Base-by-base conservation (phyloP, 192 early-diverging fungal genomes). In the Jimgerdemannia lactiflua region DNA sequence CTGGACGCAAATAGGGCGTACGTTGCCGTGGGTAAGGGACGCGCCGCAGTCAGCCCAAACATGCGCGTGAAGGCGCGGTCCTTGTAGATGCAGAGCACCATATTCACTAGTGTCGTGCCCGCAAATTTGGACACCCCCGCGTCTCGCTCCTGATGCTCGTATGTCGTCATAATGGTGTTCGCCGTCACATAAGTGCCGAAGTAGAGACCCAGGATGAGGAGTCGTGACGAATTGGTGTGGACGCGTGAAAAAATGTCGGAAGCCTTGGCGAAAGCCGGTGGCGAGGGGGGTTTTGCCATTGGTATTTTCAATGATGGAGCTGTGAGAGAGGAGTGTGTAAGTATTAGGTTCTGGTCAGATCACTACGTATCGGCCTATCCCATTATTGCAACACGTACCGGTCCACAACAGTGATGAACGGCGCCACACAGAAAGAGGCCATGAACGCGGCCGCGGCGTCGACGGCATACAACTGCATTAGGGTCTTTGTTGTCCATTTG, bases 361-460 rank as follows among this genome's bases (percentile, higher is more conserved):
- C 44, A 64, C 10, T 43, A 73, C 42, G 19, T 44, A 64, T 54
- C 40, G 54, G 44, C 29, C 49, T 43, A 49, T 65, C 18, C 42
- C 19, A 18, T 43, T 63, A 3, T 39, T 42, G 29, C 29, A 29
- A 29, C 67, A 42, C 70, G 29, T 81, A 85, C 84, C 84, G 77
- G 69, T 85, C 84, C 39, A 85, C 79, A 68, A 86, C 75, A 59
- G 85, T 54, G 49, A 86, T 86, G 70, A 86, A 82, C 2, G 85
- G 85, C 3, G 83, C 64, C 6, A 86, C 83, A 29, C 64, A 29
- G 42, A 79, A 71, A 4, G 85, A 81, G 18, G 85, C 77, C 7
- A 76, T 29, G 4, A 65, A 44, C 29, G 85, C 85, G 4, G 83
- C 75, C 64, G 67, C 20, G 3, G 82, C 17, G 72, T 86, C 85